These are phyloP conservation scores for Pestalotiopsis sp. DNA, from an alignment of 2,329 filamentous ascomycete genomes.

Conservation along the genomic window DNA sequence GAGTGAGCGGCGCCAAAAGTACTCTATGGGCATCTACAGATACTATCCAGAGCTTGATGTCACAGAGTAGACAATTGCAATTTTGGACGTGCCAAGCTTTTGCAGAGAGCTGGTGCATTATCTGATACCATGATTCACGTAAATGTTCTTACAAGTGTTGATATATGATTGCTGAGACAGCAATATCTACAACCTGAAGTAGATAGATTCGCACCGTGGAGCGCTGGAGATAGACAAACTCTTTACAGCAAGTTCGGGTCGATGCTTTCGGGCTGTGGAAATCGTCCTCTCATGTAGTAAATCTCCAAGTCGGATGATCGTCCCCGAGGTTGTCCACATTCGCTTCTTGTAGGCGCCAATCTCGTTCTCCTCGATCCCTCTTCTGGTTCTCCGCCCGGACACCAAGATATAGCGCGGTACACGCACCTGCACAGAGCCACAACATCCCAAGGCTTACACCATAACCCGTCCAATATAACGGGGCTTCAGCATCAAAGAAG, in stretches of 20 bases:
- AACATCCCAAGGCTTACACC: conserved; percentile 48
- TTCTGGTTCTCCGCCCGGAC: conserved; percentile 39
- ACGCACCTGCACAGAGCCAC: conserved; percentile 44
- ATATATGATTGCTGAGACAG: too few species aligned
- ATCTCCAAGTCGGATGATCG: conserved; percentile 38
- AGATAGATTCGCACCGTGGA: background rate
- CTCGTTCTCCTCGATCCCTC: conserved; percentile 33
- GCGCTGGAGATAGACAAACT: background rate
- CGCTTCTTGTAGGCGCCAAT: conserved; percentile 29
- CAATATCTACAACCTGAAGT: too few species aligned
- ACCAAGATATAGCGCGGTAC: conserved; percentile 29
- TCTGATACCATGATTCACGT: too few species aligned
- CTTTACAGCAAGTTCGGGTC: background rate
- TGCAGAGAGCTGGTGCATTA: too few species aligned
- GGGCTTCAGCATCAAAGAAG: conserved; percentile 49
- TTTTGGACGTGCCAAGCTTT: too few species aligned
- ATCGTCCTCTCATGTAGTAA: conserved; percentile 22
- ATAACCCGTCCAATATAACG: conserved; percentile 53
- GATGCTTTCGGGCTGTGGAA: background rate
- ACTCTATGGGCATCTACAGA: conserved; percentile 69
- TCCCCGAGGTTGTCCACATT: conserved; percentile 40
- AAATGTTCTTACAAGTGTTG: too few species aligned
- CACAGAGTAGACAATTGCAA: background rate
- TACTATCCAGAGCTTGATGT: conserved; percentile 73
- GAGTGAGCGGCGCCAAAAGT: conserved; percentile 65